phyloP scores from a whole-genome alignment of 768 basidiomycete genomes.

The Rhizopogon roseolus region DNA sequence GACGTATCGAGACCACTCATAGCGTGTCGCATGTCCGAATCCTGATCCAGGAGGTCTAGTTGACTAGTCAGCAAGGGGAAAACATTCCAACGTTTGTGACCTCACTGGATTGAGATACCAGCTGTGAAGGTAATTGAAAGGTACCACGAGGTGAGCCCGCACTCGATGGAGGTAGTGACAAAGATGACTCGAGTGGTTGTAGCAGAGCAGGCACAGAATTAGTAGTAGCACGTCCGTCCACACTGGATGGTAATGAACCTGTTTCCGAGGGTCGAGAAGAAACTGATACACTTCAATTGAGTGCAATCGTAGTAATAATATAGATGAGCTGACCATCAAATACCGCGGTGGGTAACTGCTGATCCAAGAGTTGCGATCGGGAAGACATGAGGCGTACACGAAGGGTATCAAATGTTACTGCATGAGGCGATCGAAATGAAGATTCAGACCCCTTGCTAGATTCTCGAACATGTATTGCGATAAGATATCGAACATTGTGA shows the following conservation, averaged over 20 bases:
- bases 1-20: constrained; percentile 53
- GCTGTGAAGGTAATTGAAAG: constrained; percentile 46
- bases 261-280: constrained; percentile 4
- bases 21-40: constrained; percentile 68
- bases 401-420: constrained; percentile 41
- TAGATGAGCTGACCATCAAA: constrained; percentile 30
- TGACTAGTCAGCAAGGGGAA: constrained; percentile 1
- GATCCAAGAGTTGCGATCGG: constrained; percentile 32
- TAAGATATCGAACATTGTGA: constrained; percentile 3
- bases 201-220: constrained; percentile 28
- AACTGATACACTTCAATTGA: not conserved
- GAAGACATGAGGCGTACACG: constrained; percentile 40
- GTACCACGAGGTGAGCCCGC: constrained; percentile 51
- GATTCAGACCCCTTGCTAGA: constrained; percentile 22
- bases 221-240: constrained; percentile 13
- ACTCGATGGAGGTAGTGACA: constrained; percentile 40
- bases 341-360: constrained; percentile 25
- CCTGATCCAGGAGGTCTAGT: constrained; percentile 61
- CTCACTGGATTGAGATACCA: constrained; percentile 53
- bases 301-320: not conserved
- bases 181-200: constrained; percentile 34
- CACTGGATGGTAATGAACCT: constrained; percentile 8
- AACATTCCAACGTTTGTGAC: not conserved
- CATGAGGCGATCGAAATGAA: constrained; percentile 40
- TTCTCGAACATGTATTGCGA: constrained; percentile 13